These are phyloP conservation scores for Adansonia digitata DNA, from an alignment of 345 rosid species.

Conservation along the genomic window DNA sequence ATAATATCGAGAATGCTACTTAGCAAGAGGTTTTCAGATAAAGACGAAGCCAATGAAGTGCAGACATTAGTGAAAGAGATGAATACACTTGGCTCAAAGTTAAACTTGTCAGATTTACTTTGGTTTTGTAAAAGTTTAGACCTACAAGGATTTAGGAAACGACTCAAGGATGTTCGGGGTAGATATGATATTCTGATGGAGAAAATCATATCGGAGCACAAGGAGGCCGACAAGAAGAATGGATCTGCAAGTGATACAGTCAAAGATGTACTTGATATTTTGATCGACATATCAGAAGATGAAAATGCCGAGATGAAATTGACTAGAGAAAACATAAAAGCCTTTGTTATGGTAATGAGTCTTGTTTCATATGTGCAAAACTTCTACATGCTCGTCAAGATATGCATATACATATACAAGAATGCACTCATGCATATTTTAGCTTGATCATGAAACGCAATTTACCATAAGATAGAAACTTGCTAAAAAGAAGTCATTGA, in stretches of 20 bases:
- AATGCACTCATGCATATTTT: not conserved
- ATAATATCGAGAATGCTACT: constrained; percentile 59
- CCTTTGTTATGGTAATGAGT: constrained; percentile 59
- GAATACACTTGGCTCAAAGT: constrained; percentile 45
- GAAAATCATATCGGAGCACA: constrained; percentile 56
- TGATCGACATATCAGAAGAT: constrained; percentile 64
- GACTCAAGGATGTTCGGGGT: constrained; percentile 51
- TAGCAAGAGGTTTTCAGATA: constrained; percentile 36
- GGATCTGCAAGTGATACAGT: constrained; percentile 4
- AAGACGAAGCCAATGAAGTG: constrained; percentile 42
- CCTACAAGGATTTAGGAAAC: constrained; percentile 53
- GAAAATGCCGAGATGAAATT: constrained; percentile 50
- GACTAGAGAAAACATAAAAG: constrained; percentile 68
- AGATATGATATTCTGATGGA: constrained; percentile 63
- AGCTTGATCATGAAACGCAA: not conserved
- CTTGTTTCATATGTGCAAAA: not conserved
- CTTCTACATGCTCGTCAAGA: not conserved
- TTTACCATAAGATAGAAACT: not conserved
- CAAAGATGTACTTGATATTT: constrained; percentile 54
- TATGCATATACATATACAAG: not conserved
- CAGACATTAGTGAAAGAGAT: constrained; percentile 56
- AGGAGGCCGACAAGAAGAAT: constrained; percentile 28
- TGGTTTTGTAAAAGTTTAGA: constrained; percentile 65
- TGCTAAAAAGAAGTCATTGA: not conserved
- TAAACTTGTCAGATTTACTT: constrained; percentile 54